Evolutionary conservation across 345 rosid genomes (phyloP), one percentile per base, ranked within the genome.

Genomic region (Arabidopsis arenosa): DNA sequence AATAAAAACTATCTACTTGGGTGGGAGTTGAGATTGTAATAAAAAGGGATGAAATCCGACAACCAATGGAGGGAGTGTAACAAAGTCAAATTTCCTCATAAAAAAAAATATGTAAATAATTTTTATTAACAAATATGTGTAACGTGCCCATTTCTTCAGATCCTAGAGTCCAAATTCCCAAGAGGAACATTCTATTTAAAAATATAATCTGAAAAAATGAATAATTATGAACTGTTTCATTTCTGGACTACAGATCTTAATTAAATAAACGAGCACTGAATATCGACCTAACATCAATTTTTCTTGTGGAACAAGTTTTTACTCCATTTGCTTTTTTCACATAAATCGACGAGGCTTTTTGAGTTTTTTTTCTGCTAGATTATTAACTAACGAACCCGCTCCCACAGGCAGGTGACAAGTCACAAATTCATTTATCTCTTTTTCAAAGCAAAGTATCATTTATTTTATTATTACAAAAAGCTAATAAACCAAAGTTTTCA

Each of bases 121-220:
- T 5, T 33, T 33, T 33, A 57, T 44, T 2, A 73, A 53, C 11
- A 41, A 54, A 52, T 40, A 63, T 15, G 35, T 53, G 54, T 73
- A 36, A 58, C 26, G 51, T 45, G 32, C 40, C 17, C 57, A 30
- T 57, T 15, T 59, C 67, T 53, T 57, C 62, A 18, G 67, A 70
- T 63, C 76, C 68, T 51, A 77, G 36, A 48, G 66, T 77, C 62
- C 76, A 70, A 49, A 55, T 62, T 70, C 44, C 66, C 14, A 77
- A 62, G 65, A 33, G 43, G 53, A 57, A 76, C 70, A 44, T 47
- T 62, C 70, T 63, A 15, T 64, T 58, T 21, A 9, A 13, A 53
- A 5, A 14, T 15, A 62, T 41, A 4, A 52, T 14, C 26, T 28
- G 33, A 14, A 36, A 4, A 7, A 5, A 4, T 1, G 6, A 32